A percentile compares a stretch with the other conserved stretches of the same genome.
Conservation (phyloP, 345 rosid species). For the Rhizophora apiculata region DNA sequence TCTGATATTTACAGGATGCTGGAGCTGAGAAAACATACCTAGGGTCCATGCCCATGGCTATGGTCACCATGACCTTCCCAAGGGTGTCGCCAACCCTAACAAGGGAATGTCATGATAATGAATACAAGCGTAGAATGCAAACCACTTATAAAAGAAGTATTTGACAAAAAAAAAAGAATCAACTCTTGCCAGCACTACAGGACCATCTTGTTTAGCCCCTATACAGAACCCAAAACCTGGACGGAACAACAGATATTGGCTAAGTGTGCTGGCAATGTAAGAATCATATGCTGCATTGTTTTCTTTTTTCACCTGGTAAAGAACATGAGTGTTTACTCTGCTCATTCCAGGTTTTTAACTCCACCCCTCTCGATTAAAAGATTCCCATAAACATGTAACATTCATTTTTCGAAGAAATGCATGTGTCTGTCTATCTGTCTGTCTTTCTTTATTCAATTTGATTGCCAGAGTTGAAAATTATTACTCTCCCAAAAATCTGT, state of each 20-base stretch:
- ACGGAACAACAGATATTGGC: slow-evolving; percentile 7
- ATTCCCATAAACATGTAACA: background rate
- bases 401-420: background rate
- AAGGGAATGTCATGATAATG: slow-evolving; percentile 5
- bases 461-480: no score
- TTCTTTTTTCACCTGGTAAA: background rate
- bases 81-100: slow-evolving; percentile 94
- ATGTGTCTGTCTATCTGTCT: no score
- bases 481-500: no score
- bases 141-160: background rate
- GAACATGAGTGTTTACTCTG: background rate
- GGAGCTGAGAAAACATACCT: slow-evolving; percentile 25
- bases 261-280: background rate
- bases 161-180: background rate
- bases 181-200: slow-evolving; percentile 75
- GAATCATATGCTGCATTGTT: background rate
- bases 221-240: slow-evolving; percentile 94
- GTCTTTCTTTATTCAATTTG: no score
- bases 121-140: background rate
- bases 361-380: no score
- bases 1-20: no score
- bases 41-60: slow-evolving; percentile 61
- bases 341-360: no score
- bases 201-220: slow-evolving; percentile 96
- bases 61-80: slow-evolving; percentile 98